These are phyloP conservation scores for Beauveria scarabaeidicola DNA, from an alignment of 2,329 filamentous ascomycete species.

Conservation along the genomic window DNA sequence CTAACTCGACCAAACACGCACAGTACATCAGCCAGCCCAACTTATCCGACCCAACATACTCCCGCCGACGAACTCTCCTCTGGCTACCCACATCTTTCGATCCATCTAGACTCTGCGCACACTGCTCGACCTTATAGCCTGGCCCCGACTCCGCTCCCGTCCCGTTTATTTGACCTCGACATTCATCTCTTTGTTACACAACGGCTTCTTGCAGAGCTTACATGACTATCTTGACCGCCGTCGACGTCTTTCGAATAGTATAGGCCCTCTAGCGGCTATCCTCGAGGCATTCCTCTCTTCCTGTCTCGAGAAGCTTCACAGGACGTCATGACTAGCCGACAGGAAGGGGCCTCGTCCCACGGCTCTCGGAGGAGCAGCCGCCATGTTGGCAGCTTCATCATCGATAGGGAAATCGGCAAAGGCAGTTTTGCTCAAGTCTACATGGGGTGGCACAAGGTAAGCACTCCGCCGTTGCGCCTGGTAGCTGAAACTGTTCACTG, in stretches of 20 bases:
- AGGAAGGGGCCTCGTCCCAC: conserved; percentile 26
- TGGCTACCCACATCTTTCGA: conserved; percentile 7
- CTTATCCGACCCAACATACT: background rate
- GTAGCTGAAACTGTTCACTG: conserved; percentile 1
- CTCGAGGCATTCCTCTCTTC: conserved; percentile 21
- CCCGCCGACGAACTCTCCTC: background rate
- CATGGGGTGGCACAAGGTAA: conserved; percentile 72
- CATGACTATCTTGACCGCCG: conserved; percentile 30
- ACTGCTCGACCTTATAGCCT: background rate
- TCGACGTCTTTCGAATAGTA: conserved; percentile 27
- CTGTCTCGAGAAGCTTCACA: conserved; percentile 25
- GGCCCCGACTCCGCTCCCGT: background rate
- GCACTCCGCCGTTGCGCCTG: background rate
- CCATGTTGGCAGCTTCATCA: conserved; percentile 64
- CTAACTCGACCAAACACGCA: background rate
- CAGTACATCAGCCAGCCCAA: background rate
- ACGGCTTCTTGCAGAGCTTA: conserved; percentile 22
- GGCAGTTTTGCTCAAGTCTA: conserved; percentile 97
- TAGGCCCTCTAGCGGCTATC: conserved; percentile 28
- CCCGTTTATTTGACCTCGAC: conserved; percentile 9
- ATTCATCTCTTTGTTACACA: background rate
- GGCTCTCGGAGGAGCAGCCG: conserved; percentile 27
- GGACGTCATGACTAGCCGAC: conserved; percentile 33
- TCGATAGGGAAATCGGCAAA: conserved; percentile 86
- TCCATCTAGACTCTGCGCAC: conserved; percentile 1